Evolutionary conservation across 176 grass and related monocot species (phyloP), one percentile per base, ranked within the genome.

Genomic region (Leersia perrieri): DNA sequence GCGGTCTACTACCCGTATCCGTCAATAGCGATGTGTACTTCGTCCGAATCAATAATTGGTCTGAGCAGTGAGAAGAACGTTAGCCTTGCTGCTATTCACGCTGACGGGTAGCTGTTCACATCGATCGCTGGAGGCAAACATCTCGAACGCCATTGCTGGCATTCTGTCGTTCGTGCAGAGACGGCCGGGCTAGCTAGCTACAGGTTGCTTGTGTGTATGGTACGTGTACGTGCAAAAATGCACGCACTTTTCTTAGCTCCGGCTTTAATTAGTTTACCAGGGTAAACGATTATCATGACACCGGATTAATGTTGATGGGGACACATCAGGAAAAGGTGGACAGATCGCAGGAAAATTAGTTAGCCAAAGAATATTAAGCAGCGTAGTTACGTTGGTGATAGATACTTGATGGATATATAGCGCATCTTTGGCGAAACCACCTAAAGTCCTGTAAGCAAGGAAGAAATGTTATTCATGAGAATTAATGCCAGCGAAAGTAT

Each of bases 111-210:
- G 26, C 8, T 79, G 67, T 80, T 86, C 15, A 42, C 58, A 53
- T 53, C 49, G 49, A 44, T 80, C 76, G 33, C 6, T 45, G 26
- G 72, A 35, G 3, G 20, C 44, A n/a, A n/a, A n/a, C n/a, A 53
- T 80, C 85, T 87, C n/a, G 64, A 63, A 33, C 79, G n/a, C 70
- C 62, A 60, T 44, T 65, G 57, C 30, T 87, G 57, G 79, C 79
- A 72, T 69, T 62, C 72, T 32, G 31, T 16, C 15, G 15, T 38
- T 18, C 49, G 49, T 22, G 49, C 49, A n/a, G 49, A 16, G 20
- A 53, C 18, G 20, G 49, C n/a, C n/a, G n/a, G n/a, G n/a, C n/a
- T n/a, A n/a, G 18, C 49, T 15, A 53, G 49, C 49, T 53, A 26
- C 51, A 27, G 33, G 60, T 76, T 73, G 33, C 38, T 35, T 63